Evolutionary conservation across 2,329 filamentous ascomycete genomes (phyloP), one percentile per base, ranked within the genome.

Genomic region (Pseudogymnoascus sp.): DNA sequence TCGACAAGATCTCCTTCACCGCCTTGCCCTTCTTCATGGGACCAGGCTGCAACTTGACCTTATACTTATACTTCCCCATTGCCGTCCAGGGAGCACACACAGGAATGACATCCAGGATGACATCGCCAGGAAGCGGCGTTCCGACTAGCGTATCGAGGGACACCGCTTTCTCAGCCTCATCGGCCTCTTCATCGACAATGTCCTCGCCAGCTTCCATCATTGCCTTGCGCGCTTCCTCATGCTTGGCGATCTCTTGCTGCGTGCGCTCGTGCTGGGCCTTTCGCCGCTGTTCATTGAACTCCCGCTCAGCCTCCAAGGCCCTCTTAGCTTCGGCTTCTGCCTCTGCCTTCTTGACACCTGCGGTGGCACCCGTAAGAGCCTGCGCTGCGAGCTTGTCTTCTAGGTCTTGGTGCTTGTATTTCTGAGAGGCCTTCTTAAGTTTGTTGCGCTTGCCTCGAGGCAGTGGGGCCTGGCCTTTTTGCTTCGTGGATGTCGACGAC

Each of bases 331-430:
- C 80, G 0, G 84, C 84, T 69, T 90, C 89, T 1, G 86, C 88
- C 69, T 89, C 85, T 12, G 84, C 85, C 66, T 87, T 86, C 69
- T 89, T 82, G 38, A 84, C 83, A 1, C 88, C 88, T 0, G 83
- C 82, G 64, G 82, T 79, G 1, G 90, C 88, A 40, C 95, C 95
- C n/a, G 96, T 86, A n/a, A 97, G 82, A 23, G 87, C 83, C 75
- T 97, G 89, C 34, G 92, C 91, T 0, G 93, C 84, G 5, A 84
- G 84, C 11, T 92, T 90, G 71, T 99, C 95, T 75, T 96, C 93
- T 63, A 96, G 92, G 70, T 97, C 93, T 79, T 97, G 95, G 69
- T 96, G 81, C 53, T 89, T 93, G 77, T 99, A 99, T 74, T 96
- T 97, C 64, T 85, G 80, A 3, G 91, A 91, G 1, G 91, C 87